Evolutionary conservation across 1,284 basidiomycete genomes (phyloP).

Genomic region (Pseudozyma thailandica): DNA sequence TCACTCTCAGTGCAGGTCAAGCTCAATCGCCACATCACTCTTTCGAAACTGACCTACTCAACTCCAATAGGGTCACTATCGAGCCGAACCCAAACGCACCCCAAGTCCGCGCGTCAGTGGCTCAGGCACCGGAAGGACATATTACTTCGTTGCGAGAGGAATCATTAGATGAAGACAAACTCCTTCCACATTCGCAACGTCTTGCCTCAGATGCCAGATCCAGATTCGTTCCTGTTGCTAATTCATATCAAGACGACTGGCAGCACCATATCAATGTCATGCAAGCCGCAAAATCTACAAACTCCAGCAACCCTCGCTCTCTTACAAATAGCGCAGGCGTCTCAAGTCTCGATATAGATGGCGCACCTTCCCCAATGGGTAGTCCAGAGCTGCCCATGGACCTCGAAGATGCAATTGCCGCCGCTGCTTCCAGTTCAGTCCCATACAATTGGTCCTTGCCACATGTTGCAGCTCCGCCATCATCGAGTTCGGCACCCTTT

Average conservation of each 20-base stretch:
- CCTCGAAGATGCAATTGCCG: constrained; percentile 32
- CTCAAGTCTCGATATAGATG: constrained; percentile 26
- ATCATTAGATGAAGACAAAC: not conserved
- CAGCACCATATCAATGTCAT: constrained; percentile 8
- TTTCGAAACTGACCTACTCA: not conserved
- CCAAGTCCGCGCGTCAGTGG: constrained; percentile 33
- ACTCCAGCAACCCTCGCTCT: not conserved
- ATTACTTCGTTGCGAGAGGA: constrained; percentile 38
- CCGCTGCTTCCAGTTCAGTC: constrained; percentile 7
- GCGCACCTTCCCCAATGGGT: constrained; percentile 39
- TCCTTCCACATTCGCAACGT: not conserved
- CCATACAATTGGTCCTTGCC: constrained; percentile 8
- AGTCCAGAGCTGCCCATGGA: constrained; percentile 39
- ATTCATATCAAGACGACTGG: constrained; percentile 3
- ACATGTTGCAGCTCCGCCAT: not conserved
- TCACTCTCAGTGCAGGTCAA: constrained; percentile 19
- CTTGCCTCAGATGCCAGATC: not conserved
- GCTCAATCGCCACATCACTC: not conserved
- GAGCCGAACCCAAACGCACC: constrained; percentile 37
- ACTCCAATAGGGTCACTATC: constrained; percentile 23
- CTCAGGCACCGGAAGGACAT: constrained; percentile 42
- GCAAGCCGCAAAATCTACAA: not conserved
- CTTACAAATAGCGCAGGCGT: not conserved
- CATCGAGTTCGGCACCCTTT: not conserved
- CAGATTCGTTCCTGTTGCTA: not conserved